Evolutionary conservation across 345 rosid genomes (phyloP).

Genomic region (Pugionium dolabratum): DNA sequence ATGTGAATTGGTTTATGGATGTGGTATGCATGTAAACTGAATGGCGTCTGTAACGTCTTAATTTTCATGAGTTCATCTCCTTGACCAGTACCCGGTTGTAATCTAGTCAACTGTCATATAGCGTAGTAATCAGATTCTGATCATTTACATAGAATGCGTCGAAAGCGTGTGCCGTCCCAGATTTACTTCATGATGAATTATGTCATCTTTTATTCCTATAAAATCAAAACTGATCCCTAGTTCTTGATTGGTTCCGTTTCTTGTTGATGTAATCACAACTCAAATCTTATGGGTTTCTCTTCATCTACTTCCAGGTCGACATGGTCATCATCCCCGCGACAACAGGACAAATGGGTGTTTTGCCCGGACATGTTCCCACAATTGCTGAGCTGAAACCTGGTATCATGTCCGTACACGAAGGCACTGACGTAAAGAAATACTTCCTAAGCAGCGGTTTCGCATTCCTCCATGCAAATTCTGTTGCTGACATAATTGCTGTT

Average conservation of each 20-base stretch:
- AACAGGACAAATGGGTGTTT: slow-evolving; percentile 90
- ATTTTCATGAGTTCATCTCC: too few relatives aligned
- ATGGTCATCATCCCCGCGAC: slow-evolving; percentile 94
- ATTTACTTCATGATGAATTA: neutral
- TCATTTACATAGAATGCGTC: neutral
- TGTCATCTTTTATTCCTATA: neutral
- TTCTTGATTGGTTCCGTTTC: slow-evolving; percentile 3
- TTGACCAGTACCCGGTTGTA: neutral
- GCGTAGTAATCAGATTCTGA: neutral
- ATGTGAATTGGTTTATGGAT: too few relatives aligned
- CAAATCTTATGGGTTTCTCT: slow-evolving; percentile 20
- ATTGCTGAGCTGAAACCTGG: slow-evolving; percentile 93
- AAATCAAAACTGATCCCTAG: neutral
- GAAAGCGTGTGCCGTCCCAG: neutral
- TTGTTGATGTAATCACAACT: neutral
- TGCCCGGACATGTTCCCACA: slow-evolving; percentile 85
- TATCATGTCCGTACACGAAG: slow-evolving; percentile 84
- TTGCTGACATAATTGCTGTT: slow-evolving; percentile 68
- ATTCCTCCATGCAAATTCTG: slow-evolving; percentile 76
- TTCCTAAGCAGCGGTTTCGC: slow-evolving; percentile 91
- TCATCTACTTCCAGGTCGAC: slow-evolving; percentile 64
- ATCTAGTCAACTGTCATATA: neutral
- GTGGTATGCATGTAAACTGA: too few relatives aligned
- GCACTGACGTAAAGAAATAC: slow-evolving; percentile 64
- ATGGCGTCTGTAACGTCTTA: too few relatives aligned